Evolutionary conservation across 805 yeast genomes (phyloP).

Genomic region (Lipomyces orientalis): DNA sequence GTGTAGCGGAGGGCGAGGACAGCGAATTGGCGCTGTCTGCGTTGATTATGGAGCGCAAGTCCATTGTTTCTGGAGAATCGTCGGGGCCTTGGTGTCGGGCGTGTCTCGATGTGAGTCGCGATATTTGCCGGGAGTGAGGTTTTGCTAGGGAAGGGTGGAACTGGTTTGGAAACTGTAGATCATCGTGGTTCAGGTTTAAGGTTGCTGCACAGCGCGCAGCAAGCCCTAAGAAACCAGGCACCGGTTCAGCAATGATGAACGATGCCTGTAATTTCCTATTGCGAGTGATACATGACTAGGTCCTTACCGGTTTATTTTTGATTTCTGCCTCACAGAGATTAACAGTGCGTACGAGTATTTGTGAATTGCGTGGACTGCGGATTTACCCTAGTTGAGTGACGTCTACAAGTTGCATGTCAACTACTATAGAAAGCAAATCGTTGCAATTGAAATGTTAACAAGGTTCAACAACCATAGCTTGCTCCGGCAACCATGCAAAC

Average conservation of each 20-base stretch:
- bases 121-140: not conserved
- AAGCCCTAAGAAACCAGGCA: not conserved
- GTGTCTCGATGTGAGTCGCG: not conserved
- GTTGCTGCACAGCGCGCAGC: too few relatives aligned
- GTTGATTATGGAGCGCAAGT: constrained; percentile 27
- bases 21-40: constrained; percentile 1
- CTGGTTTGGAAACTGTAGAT: not conserved
- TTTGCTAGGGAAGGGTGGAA: not conserved
- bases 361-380: too few relatives aligned
- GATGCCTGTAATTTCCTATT: too few relatives aligned
- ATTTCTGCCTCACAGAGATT: not conserved
- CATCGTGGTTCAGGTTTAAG: not conserved
- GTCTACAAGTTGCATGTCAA: not conserved
- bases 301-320: too few relatives aligned
- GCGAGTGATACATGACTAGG: too few relatives aligned
- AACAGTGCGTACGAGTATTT: too few relatives aligned
- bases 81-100: not conserved
- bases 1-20: not conserved
- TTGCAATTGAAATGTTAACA: too few relatives aligned
- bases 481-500: not conserved
- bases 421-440: too few relatives aligned
- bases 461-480: too few relatives aligned
- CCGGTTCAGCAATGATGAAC: not conserved
- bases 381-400: not conserved
- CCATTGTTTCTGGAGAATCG: constrained; percentile 12